A percentile compares a stretch with the other conserved stretches of the same genome.
Conservation (phyloP, 768 basidiomycete genomes). For the Tylopilus rubrobrunneus region DNA sequence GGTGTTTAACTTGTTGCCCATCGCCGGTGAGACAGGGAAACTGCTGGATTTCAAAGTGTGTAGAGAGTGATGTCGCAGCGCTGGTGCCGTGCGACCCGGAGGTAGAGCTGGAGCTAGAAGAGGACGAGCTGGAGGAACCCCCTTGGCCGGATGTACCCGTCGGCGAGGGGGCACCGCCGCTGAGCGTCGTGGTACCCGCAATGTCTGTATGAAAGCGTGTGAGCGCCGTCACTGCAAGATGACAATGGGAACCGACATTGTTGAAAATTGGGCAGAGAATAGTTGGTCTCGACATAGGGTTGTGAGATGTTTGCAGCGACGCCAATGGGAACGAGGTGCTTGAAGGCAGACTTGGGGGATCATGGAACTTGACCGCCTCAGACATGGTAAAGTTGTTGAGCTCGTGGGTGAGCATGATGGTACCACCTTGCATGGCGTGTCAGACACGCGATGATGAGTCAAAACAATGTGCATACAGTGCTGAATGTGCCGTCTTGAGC, state of each 20-base stretch:
- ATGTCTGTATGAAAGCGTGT: background rate
- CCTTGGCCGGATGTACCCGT: background rate
- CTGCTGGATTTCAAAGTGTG: no score
- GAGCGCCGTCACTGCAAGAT: background rate
- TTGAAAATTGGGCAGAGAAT: conserved; percentile 39
- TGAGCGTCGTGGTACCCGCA: conserved; percentile 1
- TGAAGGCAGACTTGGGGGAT: conserved; percentile 42
- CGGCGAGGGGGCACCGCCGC: background rate
- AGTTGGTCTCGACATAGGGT: conserved; percentile 49
- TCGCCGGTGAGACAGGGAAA: no score
- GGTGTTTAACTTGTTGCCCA: no score
- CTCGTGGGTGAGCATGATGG: conserved; percentile 53
- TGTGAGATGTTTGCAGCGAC: conserved; percentile 48
- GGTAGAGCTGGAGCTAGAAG: background rate
- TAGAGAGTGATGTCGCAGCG: background rate
- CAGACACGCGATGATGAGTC: background rate
- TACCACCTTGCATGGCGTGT: background rate
- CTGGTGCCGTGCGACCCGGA: background rate
- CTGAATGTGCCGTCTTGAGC: conserved; percentile 42
- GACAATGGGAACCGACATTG: conserved; percentile 35
- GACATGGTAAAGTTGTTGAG: conserved; percentile 59
- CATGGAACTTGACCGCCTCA: conserved; percentile 52
- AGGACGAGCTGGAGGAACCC: background rate
- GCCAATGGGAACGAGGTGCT: conserved; percentile 49
- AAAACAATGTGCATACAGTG: conserved; percentile 25